These are phyloP conservation scores for Globisporangium canariense DNA, from an alignment of 352 stramenopile genomes.

Conservation along the genomic window DNA sequence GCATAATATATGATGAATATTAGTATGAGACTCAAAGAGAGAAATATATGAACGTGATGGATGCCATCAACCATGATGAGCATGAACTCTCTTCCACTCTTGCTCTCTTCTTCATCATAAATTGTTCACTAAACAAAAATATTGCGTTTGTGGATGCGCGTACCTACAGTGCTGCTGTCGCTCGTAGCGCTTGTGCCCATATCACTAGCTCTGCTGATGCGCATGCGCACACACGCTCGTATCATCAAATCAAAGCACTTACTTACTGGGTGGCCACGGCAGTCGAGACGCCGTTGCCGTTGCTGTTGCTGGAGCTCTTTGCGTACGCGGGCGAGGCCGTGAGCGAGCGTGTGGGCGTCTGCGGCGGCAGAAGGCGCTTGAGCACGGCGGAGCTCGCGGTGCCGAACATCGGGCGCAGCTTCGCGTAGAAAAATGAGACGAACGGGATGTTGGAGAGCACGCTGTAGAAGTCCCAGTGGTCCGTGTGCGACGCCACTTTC, in stretches of 20 bases:
- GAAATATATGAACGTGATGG: background rate
- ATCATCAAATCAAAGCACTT: background rate
- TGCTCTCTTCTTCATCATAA: constrained; percentile 9
- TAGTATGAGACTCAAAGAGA: background rate
- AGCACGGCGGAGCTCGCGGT: constrained; percentile 64
- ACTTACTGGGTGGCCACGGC: constrained; percentile 31
- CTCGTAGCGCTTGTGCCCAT: constrained; percentile 9
- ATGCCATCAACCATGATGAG: background rate
- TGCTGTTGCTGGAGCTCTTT: constrained; percentile 10
- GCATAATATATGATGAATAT: background rate
- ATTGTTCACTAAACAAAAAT: constrained; percentile 6
- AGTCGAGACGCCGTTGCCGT: constrained; percentile 13
- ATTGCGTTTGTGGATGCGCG: background rate
- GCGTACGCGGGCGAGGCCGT: constrained; percentile 16
- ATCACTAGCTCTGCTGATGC: background rate
- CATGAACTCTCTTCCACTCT: constrained; percentile 16
- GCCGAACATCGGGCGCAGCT: constrained; percentile 75
- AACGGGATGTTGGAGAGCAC: constrained; percentile 78
- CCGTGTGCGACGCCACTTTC: constrained; percentile 76
- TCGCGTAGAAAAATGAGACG: constrained; percentile 74
- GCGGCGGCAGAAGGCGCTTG: constrained; percentile 51
- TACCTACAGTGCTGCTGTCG: constrained; percentile 12
- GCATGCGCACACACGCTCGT: constrained; percentile 5
- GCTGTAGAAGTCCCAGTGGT: constrained; percentile 84
- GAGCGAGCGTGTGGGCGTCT: constrained; percentile 17